Percentiles rank a stretch among this genome's conserved stretches.
phyloP scores from a whole-genome alignment of 805 yeast genomes.

The Candida boleticola region DNA sequence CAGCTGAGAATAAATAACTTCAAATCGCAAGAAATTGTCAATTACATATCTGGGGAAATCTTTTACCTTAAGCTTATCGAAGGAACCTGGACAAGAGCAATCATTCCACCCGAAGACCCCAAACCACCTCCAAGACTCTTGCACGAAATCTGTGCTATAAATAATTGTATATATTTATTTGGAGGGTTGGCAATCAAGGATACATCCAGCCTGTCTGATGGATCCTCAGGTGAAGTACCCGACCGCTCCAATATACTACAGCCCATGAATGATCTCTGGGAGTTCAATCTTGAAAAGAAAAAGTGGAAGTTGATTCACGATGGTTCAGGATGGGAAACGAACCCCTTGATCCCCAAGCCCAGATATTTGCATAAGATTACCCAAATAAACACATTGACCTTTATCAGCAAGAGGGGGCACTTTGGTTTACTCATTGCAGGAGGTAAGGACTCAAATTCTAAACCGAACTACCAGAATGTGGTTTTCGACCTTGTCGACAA shows the following conservation, averaged over 20 bases:
- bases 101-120: constrained; percentile 16
- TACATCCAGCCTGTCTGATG: constrained; percentile 18
- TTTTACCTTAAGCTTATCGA: constrained; percentile 60
- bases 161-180: constrained; percentile 52
- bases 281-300: constrained; percentile 50
- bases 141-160: constrained; percentile 55
- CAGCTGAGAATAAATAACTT: constrained; percentile 25
- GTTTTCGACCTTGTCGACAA: constrained; percentile 46
- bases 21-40: constrained; percentile 21
- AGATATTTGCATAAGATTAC: constrained; percentile 57
- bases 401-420: constrained; percentile 37
- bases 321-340: constrained; percentile 18
- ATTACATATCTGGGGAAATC: constrained; percentile 60
- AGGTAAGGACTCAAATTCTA: constrained; percentile 42
- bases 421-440: constrained; percentile 54
- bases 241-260: constrained; percentile 14
- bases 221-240: constrained; percentile 19
- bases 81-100: constrained; percentile 53
- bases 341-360: constrained; percentile 25
- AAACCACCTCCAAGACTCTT: constrained; percentile 51
- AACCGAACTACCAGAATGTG: constrained; percentile 29
- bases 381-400: constrained; percentile 34
- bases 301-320: constrained; percentile 54
- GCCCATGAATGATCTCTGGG: constrained; percentile 69
- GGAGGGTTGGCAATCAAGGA: constrained; percentile 52